Conservation (phyloP, 2,329 filamentous ascomycete species). For the Xylariaceae sp. region DNA sequence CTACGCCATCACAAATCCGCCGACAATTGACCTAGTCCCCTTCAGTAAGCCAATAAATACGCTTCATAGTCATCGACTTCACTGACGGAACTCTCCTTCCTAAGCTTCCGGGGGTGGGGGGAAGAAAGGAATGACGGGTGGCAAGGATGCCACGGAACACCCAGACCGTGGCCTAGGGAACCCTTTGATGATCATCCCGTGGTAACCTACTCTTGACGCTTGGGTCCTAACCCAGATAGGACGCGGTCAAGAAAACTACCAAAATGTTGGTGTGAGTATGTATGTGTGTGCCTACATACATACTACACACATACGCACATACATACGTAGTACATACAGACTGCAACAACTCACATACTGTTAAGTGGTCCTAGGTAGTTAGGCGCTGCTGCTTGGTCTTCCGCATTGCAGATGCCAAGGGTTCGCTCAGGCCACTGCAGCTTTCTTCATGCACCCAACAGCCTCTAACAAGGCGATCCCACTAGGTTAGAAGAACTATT, state of each 20-base stretch:
- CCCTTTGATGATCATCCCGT: neutral
- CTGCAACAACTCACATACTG: neutral
- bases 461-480: neutral
- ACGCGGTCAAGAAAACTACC: neutral
- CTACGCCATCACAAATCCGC: slow-evolving; percentile 25
- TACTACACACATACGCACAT: too few relatives aligned
- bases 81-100: neutral
- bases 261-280: neutral
- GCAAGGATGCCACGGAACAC: slow-evolving; percentile 14
- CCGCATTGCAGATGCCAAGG: slow-evolving; percentile 26
- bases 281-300: neutral
- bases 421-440: slow-evolving; percentile 20
- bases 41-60: slow-evolving; percentile 20
- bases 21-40: slow-evolving; percentile 18
- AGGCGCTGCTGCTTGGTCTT: too few relatives aligned
- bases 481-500: neutral
- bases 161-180: neutral
- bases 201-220: neutral
- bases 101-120: slow-evolving; percentile 17
- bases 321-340: too few relatives aligned
- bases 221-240: neutral
- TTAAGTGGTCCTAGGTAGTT: slow-evolving; percentile 9
- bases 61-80: slow-evolving; percentile 13
- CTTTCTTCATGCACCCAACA: slow-evolving; percentile 2
- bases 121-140: slow-evolving; percentile 7